phyloP scores from a whole-genome alignment of 441 rosid genomes.

The Croton setiger region DNA sequence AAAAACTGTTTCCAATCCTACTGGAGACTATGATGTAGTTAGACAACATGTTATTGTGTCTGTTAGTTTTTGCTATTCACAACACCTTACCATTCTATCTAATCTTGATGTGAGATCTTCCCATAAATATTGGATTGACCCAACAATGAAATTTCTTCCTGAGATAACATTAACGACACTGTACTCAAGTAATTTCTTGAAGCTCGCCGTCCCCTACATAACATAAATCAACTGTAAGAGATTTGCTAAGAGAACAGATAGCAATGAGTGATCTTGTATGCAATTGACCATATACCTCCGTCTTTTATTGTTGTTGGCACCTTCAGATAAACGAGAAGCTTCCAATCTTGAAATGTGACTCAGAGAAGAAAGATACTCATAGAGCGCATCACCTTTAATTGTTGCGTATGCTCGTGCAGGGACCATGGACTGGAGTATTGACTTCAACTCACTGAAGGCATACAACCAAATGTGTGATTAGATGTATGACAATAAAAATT shows the following conservation, averaged over 20 bases:
- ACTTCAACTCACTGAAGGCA: conserved; percentile 49
- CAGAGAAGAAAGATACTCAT: conserved; percentile 72
- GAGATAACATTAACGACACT: conserved; percentile 51
- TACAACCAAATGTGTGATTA: not conserved
- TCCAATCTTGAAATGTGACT: conserved; percentile 63
- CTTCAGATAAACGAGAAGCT: conserved; percentile 48
- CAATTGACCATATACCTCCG: conserved; percentile 41
- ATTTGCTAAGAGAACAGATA: not conserved
- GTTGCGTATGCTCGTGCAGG: conserved; percentile 52
- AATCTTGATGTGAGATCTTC: conserved; percentile 22
- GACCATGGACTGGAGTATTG: conserved; percentile 48
- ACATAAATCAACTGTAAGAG: not conserved
- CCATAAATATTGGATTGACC: conserved; percentile 35
- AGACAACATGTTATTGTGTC: conserved; percentile 9
- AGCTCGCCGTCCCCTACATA: conserved; percentile 55
- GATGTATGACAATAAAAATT: not conserved
- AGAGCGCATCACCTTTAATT: conserved; percentile 57
- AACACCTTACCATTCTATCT: conserved; percentile 6
- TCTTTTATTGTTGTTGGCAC: conserved; percentile 32
- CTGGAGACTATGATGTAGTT: not conserved
- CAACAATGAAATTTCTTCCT: conserved; percentile 65
- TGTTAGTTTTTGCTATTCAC: conserved; percentile 16
- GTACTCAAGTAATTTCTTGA: conserved; percentile 64
- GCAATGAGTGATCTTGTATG: not conserved
- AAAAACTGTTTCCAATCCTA: not conserved